A percentile compares a stretch with the other conserved stretches of the same genome.
Evolutionary conservation across 2,329 filamentous ascomycete species (phyloP).

Genomic region (Aspergillus thermomutatus): DNA sequence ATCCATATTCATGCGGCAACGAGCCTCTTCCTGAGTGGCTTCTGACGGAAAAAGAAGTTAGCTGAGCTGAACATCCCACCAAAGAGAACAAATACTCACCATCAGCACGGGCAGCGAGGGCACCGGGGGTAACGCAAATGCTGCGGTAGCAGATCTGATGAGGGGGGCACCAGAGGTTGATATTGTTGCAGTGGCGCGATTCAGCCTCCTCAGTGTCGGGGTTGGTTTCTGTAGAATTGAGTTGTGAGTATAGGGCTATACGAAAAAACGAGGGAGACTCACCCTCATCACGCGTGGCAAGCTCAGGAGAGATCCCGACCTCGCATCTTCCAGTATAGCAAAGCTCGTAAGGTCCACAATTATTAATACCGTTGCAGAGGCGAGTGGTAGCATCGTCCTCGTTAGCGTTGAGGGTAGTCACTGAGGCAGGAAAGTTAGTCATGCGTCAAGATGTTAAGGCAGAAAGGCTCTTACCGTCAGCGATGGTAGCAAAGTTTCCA

Average conservation of each 20-base stretch:
- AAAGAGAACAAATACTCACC: background rate
- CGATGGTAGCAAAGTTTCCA: background rate
- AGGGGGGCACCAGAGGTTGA: background rate
- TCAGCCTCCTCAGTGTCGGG: background rate
- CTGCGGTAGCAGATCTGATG: background rate
- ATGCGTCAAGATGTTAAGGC: background rate
- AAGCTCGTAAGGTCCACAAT: background rate
- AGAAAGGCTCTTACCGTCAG: background rate
- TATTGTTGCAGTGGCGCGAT: background rate
- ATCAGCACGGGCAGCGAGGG: background rate
- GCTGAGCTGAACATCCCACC: background rate
- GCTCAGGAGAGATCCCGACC: background rate
- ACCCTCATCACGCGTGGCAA: background rate
- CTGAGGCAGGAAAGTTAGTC: background rate
- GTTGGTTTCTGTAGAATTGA: background rate
- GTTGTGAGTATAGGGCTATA: background rate
- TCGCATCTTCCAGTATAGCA: background rate
- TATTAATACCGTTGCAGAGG: rapidly evolving
- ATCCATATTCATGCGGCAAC: background rate
- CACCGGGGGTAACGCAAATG: background rate
- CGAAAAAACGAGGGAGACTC: background rate
- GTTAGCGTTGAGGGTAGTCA: background rate
- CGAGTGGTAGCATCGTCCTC: background rate
- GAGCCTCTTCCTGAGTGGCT: background rate
- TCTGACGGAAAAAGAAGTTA: background rate